Conservation (phyloP, 1,284 basidiomycete species). For the Xanthoconium separans region DNA sequence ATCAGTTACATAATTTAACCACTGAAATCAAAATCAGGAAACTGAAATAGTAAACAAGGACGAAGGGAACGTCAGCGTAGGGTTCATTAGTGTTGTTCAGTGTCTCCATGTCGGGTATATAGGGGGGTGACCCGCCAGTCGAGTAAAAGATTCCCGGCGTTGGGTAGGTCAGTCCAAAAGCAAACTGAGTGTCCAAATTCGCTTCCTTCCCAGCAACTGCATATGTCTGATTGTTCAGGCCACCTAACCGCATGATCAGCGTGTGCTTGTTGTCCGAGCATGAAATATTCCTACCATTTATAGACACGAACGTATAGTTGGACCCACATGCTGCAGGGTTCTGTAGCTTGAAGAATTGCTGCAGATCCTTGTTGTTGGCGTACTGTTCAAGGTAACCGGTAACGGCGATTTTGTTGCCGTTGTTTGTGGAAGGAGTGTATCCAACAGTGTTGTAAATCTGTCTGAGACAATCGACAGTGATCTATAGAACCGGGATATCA, state of each 20-base stretch:
- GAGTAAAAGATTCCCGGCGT: constrained; percentile 56
- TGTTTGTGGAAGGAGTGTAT: constrained; percentile 36
- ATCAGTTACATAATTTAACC: constrained; percentile 56
- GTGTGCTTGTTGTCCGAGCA: background rate
- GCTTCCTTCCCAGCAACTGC: constrained; percentile 63
- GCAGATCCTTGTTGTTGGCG: constrained; percentile 55
- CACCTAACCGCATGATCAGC: constrained; percentile 35
- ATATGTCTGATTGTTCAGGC: constrained; percentile 58
- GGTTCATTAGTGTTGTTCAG: constrained; percentile 61
- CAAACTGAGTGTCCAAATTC: constrained; percentile 69
- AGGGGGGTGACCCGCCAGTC: constrained; percentile 61
- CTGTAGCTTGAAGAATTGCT: constrained; percentile 37
- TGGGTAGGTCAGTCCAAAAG: constrained; percentile 55
- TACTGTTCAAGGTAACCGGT: constrained; percentile 56
- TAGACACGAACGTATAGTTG: constrained; percentile 40
- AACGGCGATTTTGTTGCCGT: constrained; percentile 51
- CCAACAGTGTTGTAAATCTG: constrained; percentile 44
- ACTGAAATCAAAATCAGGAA: constrained; percentile 35
- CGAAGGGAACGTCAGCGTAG: constrained; percentile 45
- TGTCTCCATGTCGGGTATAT: constrained; percentile 44
- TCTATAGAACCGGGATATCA: constrained; percentile 21
- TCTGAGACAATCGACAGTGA: constrained; percentile 39
- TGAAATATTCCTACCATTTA: constrained; percentile 40
- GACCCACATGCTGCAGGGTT: constrained; percentile 26
- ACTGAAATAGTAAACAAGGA: background rate